Evolutionary conservation across 2,329 filamentous ascomycete genomes (phyloP).

Genomic region (Colletotrichum cereale): DNA sequence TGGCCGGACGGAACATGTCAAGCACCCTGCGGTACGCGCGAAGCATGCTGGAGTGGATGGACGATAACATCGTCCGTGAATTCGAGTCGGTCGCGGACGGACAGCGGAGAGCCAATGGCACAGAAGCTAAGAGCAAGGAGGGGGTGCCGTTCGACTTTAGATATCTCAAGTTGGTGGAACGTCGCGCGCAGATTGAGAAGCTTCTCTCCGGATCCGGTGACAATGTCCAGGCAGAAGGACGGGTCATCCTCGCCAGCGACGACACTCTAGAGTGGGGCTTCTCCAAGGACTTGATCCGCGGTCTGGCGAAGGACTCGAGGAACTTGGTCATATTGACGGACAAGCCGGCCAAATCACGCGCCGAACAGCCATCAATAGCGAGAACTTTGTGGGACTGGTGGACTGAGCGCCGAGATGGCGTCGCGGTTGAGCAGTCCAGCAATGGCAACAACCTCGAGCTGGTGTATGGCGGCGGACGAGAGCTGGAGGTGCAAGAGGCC

Average conservation of each 20-base stretch:
- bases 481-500: constrained; percentile 71
- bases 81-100: constrained; percentile 79
- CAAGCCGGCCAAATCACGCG: constrained; percentile 63
- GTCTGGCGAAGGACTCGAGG: constrained; percentile 79
- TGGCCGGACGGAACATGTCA: constrained; percentile 87
- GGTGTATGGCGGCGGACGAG: constrained; percentile 73
- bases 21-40: constrained; percentile 91
- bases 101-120: constrained; percentile 59
- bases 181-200: constrained; percentile 82
- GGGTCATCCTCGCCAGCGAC: constrained; percentile 92
- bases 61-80: constrained; percentile 92
- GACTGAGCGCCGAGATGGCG: constrained; percentile 75
- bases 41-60: constrained; percentile 99
- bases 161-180: constrained; percentile 85
- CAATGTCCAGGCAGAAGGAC: constrained; percentile 60
- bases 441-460: constrained; percentile 73
- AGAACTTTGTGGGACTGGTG: constrained; percentile 85
- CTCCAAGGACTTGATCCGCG: constrained; percentile 82
- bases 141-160: constrained; percentile 90
- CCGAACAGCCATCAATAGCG: constrained; percentile 71
- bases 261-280: constrained; percentile 95
- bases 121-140: constrained; percentile 63
- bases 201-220: constrained; percentile 65
- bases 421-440: constrained; percentile 67
- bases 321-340: constrained; percentile 93